Evolutionary conservation across 2,329 filamentous ascomycete genomes (phyloP).

Genomic region (Alternaria arbusti): DNA sequence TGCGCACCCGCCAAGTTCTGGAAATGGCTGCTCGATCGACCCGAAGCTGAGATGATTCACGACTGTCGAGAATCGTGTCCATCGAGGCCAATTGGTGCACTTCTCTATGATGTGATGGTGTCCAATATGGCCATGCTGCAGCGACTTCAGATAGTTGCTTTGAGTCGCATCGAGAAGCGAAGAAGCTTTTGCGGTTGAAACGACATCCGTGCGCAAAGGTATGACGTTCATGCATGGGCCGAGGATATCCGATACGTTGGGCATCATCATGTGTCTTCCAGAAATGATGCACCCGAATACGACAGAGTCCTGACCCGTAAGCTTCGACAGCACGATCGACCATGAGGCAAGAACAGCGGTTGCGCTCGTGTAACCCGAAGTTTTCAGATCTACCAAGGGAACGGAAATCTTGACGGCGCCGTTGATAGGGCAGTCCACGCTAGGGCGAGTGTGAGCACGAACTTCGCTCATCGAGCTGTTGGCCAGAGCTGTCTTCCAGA

Average conservation of each 20-base stretch:
- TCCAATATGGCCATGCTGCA: conserved; percentile 3
- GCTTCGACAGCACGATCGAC: conserved; percentile 1
- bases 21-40: neutral
- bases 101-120: conserved; percentile 6
- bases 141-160: conserved; percentile 2
- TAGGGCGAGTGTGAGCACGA: neutral
- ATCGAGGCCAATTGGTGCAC: conserved; percentile 6
- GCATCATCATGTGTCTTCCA: neutral
- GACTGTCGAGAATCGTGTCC: conserved; percentile 4
- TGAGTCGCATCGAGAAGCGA: conserved; percentile 2
- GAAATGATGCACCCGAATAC: conserved; percentile 6
- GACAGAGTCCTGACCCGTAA: neutral
- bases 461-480: conserved; percentile 1
- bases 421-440: neutral
- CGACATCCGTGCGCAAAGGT: neutral
- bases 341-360: conserved; percentile 2
- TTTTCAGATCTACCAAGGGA: neutral
- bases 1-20: neutral
- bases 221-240: conserved; percentile 7
- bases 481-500: neutral
- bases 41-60: conserved; percentile 8
- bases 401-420: neutral
- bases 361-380: neutral
- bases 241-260: neutral
- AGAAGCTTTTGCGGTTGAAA: neutral